These are phyloP conservation scores for Boechera stricta DNA, from an alignment of 345 rosid genomes.

Conservation along the genomic window DNA sequence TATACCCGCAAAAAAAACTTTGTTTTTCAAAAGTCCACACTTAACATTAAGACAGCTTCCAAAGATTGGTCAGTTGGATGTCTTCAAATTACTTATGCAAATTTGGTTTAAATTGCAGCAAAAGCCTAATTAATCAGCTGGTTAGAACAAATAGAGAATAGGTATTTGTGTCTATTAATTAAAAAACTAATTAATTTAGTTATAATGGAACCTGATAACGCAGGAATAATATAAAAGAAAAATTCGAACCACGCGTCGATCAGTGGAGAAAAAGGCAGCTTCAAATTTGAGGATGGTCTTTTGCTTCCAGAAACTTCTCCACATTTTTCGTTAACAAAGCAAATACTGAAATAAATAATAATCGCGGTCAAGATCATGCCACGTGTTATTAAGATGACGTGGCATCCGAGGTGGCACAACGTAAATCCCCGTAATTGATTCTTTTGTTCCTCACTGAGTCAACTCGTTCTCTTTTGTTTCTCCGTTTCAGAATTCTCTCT, in stretches of 20 bases:
- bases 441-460: slow-evolving; percentile 31
- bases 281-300: slow-evolving; percentile 18
- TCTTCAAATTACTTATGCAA: not conserved
- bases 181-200: no score
- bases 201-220: no score
- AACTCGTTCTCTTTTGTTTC: slow-evolving; percentile 4
- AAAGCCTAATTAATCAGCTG: no score
- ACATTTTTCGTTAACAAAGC: not conserved
- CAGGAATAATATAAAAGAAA: no score
- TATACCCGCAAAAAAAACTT: not conserved
- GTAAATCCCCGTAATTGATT: slow-evolving; percentile 53
- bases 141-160: no score
- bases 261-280: slow-evolving; percentile 4
- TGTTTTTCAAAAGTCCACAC: not conserved
- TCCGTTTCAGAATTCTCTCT: not conserved
- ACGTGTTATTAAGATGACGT: slow-evolving; percentile 45
- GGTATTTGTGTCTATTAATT: no score
- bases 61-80: not conserved
- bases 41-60: not conserved
- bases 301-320: slow-evolving; percentile 66
- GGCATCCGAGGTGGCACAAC: slow-evolving; percentile 63
- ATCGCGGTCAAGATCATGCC: slow-evolving; percentile 51
- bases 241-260: slow-evolving; percentile 48
- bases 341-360: slow-evolving; percentile 18
- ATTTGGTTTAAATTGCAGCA: not conserved